Evolutionary conservation across 495 filamentous ascomycete species (phyloP), one percentile per base, ranked within the genome.

Genomic region (Xylaria acuta): DNA sequence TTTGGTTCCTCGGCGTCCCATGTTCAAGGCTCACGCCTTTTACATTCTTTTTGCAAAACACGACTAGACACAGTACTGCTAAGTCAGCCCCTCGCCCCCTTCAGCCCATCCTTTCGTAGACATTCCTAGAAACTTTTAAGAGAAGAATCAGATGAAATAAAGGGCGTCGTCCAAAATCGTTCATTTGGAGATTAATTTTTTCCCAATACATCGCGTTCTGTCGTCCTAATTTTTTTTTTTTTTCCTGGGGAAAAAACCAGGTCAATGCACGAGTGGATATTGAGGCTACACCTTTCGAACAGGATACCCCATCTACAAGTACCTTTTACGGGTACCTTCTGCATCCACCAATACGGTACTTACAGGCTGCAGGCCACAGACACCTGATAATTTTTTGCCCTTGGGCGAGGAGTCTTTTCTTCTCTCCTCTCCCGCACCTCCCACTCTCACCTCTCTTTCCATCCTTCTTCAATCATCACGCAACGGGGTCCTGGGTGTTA

Each of bases 351-450:
- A 71, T 64, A 64, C 45, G 4, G 36, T 54, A 30, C 32, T 22
- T 36, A 38, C 68, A 71, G 59, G 72, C 77, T 77, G 78, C 81
- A 74, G 78, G 74, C 77, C 72, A 75, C 76, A 79, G 78, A 72
- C 74, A 76, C 75, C 75, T 76, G 71, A 75, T 79, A 80, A 75
- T 78, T 72, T 68, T 73, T 67, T 58, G 60, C 73, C 74, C 74
- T 70, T 65, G 60, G 56, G 72, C 72, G 53, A 69, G 60, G 56
- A 38, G 43, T 60, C 58, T 56, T 63, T 53, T 51, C 54, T 41
- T 53, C 64, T 59, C 67, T 43, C 22, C 56, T 25, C 18, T 62
- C 64, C 51, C 56, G 32, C 71, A 51, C 64, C 65, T 51, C 64
- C 65, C 56, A 72, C 70, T 30, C 49, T 49, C 43, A 54, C 51